Evolutionary conservation across 176 grass and related monocot genomes (phyloP).

Genomic region (Lolium rigidum): DNA sequence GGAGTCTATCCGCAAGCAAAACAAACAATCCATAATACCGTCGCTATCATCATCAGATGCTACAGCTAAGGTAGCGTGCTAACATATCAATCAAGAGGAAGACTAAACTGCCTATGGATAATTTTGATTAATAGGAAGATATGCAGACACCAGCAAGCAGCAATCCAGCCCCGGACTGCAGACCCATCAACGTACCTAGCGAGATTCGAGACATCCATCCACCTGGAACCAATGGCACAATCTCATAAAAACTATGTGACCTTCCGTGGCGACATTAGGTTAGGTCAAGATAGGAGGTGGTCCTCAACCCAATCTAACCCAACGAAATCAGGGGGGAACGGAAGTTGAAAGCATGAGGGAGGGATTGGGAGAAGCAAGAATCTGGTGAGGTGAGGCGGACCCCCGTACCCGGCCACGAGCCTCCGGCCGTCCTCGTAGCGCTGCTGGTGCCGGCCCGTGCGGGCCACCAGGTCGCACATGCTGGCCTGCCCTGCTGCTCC

Average conservation of each 20-base stretch:
- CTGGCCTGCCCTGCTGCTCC: not conserved
- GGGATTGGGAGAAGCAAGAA: constrained; percentile 4
- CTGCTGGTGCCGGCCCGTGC: constrained; percentile 98
- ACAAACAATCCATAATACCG: constrained; percentile 25
- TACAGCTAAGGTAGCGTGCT: not conserved
- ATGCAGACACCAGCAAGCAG: constrained; percentile 21
- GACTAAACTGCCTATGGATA: not conserved
- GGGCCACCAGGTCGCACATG: constrained; percentile 99
- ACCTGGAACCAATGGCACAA: constrained; percentile 19
- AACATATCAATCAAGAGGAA: not conserved
- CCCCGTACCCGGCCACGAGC: constrained; percentile 79
- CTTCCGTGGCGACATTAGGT: constrained; percentile 15
- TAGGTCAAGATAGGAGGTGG: not conserved
- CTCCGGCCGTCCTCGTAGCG: constrained; percentile 88
- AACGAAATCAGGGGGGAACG: constrained; percentile 23
- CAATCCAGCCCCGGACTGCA: constrained; percentile 4
- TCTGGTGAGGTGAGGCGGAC: not conserved
- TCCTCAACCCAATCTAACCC: not conserved
- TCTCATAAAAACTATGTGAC: not conserved
- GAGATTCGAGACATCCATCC: constrained; percentile 31
- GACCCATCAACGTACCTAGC: constrained; percentile 2
- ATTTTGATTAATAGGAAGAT: not conserved
- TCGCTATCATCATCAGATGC: constrained; percentile 39
- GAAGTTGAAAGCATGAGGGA: not conserved
- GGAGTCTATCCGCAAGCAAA: not conserved